A percentile compares a stretch with the other conserved stretches of the same genome.
Conservation (phyloP, 352 stramenopile genomes). For the Ophiocytium majus region DNA sequence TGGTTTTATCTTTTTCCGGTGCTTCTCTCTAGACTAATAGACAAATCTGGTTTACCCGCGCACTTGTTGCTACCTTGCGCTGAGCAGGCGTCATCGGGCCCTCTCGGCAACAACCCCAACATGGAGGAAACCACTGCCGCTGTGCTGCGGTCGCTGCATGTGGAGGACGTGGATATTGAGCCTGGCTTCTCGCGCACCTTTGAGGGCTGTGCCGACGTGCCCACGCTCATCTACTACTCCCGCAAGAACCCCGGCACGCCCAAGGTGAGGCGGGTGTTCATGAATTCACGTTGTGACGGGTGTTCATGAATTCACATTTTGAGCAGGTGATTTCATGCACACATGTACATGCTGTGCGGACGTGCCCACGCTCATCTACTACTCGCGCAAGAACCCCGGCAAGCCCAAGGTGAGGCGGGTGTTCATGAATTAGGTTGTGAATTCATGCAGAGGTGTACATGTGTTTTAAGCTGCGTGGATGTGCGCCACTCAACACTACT, state of each 20-base stretch:
- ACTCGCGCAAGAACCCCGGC: neutral
- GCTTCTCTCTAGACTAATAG: neutral
- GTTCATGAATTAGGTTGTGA: too few species aligned
- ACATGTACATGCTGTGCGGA: too few species aligned
- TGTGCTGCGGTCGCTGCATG: slow-evolving; percentile 9
- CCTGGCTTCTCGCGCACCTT: slow-evolving; percentile 1
- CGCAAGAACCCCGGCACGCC: slow-evolving; percentile 41
- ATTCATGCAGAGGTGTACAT: too few species aligned
- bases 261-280: too few species aligned
- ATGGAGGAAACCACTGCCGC: neutral
- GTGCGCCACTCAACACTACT: too few species aligned
- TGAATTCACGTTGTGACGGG: too few species aligned
- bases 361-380: slow-evolving; percentile 14
- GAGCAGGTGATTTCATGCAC: too few species aligned
- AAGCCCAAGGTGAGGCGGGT: neutral
- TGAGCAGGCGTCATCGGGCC: neutral
- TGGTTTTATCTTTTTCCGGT: neutral
- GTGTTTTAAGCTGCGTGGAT: too few species aligned
- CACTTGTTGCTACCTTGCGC: neutral
- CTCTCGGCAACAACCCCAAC: neutral
- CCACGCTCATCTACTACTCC: slow-evolving; percentile 51
- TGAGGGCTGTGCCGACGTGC: slow-evolving; percentile 9
- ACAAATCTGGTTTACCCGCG: neutral
- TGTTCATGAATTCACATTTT: too few species aligned
- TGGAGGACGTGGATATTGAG: neutral